A percentile compares a stretch with the other conserved stretches of the same genome.
phyloP scores from a whole-genome alignment of 805 yeast genomes.

The Jamesozyma piceae region DNA sequence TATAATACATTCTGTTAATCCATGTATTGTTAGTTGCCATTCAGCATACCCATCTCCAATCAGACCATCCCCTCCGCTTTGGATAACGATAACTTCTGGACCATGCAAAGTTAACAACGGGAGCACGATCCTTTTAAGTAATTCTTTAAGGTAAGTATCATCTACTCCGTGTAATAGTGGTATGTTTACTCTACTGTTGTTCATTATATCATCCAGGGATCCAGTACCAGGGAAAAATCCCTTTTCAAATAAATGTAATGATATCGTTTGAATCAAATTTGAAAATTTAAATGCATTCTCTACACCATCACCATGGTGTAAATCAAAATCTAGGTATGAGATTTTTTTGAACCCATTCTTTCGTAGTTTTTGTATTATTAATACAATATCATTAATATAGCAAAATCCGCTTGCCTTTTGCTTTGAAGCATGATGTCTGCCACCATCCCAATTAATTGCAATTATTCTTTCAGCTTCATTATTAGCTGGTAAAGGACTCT shows the following conservation, averaged over 20 bases:
- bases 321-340: conserved; percentile 59
- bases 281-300: conserved; percentile 52
- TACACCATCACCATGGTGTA: conserved; percentile 80
- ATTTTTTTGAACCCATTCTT: conserved; percentile 36
- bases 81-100: conserved; percentile 52
- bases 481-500: too few relatives aligned
- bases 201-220: conserved; percentile 21
- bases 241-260: conserved; percentile 52
- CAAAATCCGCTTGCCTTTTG: conserved; percentile 60
- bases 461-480: conserved; percentile 24
- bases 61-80: conserved; percentile 69
- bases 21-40: conserved; percentile 59
- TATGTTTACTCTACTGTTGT: conserved; percentile 33
- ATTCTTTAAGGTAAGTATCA: conserved; percentile 34
- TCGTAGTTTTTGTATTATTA: conserved; percentile 46
- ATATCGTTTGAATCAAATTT: conserved; percentile 47
- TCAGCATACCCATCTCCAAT: conserved; percentile 53
- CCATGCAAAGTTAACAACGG: conserved; percentile 33
- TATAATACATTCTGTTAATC: conserved; percentile 34
- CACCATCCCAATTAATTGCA: conserved; percentile 71
- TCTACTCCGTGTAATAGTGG: conserved; percentile 50
- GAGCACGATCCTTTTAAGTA: conserved; percentile 35
- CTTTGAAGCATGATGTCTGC: conserved; percentile 59
- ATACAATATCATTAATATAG: conserved; percentile 58
- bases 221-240: conserved; percentile 78